Evolutionary conservation across 2,329 filamentous ascomycete genomes (phyloP).

Genomic region (Rhinocladiella mackenziei): DNA sequence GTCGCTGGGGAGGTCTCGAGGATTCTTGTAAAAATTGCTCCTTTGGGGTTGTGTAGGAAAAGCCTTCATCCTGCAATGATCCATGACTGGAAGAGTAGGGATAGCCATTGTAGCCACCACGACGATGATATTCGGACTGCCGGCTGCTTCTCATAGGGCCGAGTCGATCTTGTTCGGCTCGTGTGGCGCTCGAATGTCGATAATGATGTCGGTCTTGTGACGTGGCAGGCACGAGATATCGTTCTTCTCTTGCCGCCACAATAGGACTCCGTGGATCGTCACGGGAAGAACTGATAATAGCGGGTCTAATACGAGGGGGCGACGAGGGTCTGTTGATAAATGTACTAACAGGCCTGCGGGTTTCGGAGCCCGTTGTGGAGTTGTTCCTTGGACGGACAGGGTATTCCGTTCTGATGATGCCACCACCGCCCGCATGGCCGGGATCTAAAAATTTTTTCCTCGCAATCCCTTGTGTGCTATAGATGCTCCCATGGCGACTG

Average conservation of each 20-base stretch:
- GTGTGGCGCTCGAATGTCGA: constrained; percentile 27
- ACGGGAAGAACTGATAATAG: constrained; percentile 21
- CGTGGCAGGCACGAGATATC: constrained; percentile 25
- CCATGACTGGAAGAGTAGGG: constrained; percentile 9
- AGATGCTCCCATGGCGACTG: constrained; percentile 21
- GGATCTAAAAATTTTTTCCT: constrained; percentile 27
- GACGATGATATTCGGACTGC: constrained; percentile 25
- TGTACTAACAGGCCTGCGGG: constrained; percentile 25
- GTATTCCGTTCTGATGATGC: constrained; percentile 28
- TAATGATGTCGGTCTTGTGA: constrained; percentile 22
- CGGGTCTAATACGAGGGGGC: constrained; percentile 28
- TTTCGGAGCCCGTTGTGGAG: constrained; percentile 22
- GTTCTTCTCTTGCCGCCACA: constrained; percentile 18
- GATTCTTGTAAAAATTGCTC: constrained; percentile 46
- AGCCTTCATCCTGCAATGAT: constrained; percentile 30
- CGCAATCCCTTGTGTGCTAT: constrained; percentile 24
- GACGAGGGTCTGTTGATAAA: constrained; percentile 21
- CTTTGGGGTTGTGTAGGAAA: constrained; percentile 46
- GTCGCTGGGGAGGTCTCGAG: constrained; percentile 29
- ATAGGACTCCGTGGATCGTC: constrained; percentile 22
- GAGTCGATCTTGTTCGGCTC: constrained; percentile 25
- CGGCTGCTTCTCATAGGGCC: constrained; percentile 9
- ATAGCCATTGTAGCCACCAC: constrained; percentile 24
- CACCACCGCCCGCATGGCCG: constrained; percentile 19
- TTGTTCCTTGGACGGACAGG: constrained; percentile 28